phyloP scores from a whole-genome alignment of 352 stramenopile species.

The Thalassiosira hispida region DNA sequence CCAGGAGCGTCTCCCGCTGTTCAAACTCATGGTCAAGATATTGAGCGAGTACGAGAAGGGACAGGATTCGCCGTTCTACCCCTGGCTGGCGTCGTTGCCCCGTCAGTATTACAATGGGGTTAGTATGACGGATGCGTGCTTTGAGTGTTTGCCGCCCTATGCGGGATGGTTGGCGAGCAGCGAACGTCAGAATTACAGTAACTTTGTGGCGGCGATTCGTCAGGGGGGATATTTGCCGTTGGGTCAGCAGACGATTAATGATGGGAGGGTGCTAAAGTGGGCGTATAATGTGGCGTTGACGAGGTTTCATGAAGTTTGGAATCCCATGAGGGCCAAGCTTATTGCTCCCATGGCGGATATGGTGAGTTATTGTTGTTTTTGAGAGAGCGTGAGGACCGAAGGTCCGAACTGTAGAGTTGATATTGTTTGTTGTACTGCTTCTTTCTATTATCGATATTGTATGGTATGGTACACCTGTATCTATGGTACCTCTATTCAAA shows the following conservation, averaged over 20 bases:
- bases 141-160: slow-evolving; percentile 59
- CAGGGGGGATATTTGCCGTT: slow-evolving; percentile 33
- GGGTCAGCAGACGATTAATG: slow-evolving; percentile 35
- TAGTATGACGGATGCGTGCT: slow-evolving; percentile 65
- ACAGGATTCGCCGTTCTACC: slow-evolving; percentile 49
- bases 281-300: slow-evolving; percentile 65
- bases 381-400: too few relatives aligned
- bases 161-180: slow-evolving; percentile 45
- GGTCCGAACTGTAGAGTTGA: too few relatives aligned
- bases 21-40: slow-evolving; percentile 64
- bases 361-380: slow-evolving; percentile 25
- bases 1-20: slow-evolving; percentile 36
- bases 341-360: slow-evolving; percentile 69
- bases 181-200: slow-evolving; percentile 49
- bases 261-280: slow-evolving; percentile 50
- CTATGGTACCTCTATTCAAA: neutral
- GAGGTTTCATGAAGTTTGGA: slow-evolving; percentile 43
- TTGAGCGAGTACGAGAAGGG: slow-evolving; percentile 63
- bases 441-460: too few relatives aligned
- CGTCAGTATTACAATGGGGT: slow-evolving; percentile 58
- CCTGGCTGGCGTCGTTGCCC: slow-evolving; percentile 62
- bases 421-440: too few relatives aligned
- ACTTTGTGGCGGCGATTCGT: slow-evolving; percentile 53
- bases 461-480: too few relatives aligned
- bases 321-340: slow-evolving; percentile 22